Evolutionary conservation across 345 rosid species (phyloP), one percentile per base, ranked within the genome.

Genomic region (Salix exigua): DNA sequence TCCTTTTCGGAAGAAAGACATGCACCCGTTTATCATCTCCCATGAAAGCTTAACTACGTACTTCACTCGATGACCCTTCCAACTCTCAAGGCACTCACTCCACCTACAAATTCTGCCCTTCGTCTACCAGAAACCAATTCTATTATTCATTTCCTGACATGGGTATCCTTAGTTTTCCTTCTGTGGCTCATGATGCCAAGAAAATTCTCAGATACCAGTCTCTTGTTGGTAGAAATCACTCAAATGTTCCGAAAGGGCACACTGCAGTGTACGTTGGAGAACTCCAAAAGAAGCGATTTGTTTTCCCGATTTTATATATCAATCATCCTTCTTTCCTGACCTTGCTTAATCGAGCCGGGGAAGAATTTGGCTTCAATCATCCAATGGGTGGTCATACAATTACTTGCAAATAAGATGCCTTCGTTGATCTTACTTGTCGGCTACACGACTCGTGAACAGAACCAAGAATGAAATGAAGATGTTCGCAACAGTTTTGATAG

Each of bases 101-200:
- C 28, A 35, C 48, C 14, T 51, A 2, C 23, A 6, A 51, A 19
- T 18, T 3, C 58, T 19, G 9, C 23, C 1, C n/a, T 51, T 19
- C 58, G 6, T 46, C 58, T 51, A 6, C 58, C 30, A 25, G 4
- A 40, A 33, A 38, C 12, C 31, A 46, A 13, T 70, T n/a, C 25
- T 2, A 68, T 11, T 6, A 68, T n/a, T 68, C 5, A 40, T 61
- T 18, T 12, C 25, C 7, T 7, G 19, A 26, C 1, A 86, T 81
- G 87, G 79, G 81, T 38, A 65, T 84, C 31, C 82, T 51, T 18
- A 6, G 28, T 51, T 53, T 75, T 35, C 51, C 70, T 30, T 74
- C 62, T 12, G 31, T 13, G 44, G 26, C 68, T 16, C 46, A 7
- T 16, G 30, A 37, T 53, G 72, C 72, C 50, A 75, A 67, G 72